These are phyloP conservation scores for Aspergillus cejpii DNA, from an alignment of 2,329 filamentous ascomycete genomes.

Conservation along the genomic window DNA sequence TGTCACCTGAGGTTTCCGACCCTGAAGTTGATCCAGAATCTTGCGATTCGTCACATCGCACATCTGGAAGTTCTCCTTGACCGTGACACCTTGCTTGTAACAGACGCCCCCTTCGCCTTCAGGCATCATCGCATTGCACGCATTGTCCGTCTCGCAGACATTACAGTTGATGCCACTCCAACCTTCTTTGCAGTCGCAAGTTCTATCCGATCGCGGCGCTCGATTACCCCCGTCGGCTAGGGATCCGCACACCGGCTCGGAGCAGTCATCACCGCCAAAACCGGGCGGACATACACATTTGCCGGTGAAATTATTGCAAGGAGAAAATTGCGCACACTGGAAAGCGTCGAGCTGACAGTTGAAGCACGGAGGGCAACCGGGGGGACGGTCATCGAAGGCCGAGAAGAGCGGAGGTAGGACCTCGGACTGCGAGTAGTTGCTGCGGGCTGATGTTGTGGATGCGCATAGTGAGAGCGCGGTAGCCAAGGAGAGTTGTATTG, in stretches of 20 bases:
- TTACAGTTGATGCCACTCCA: constrained; percentile 99
- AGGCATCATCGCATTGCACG: constrained; percentile 83
- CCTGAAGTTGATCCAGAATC: constrained; percentile 78
- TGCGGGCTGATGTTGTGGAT: constrained; percentile 19
- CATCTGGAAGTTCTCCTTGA: constrained; percentile 95
- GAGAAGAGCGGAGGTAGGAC: constrained; percentile 61
- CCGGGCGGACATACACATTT: constrained; percentile 89
- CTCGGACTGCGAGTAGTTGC: constrained; percentile 56
- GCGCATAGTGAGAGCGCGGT: constrained; percentile 22
- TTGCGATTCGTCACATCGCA: constrained; percentile 96
- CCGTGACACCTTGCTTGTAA: constrained; percentile 81
- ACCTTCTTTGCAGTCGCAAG: constrained; percentile 82
- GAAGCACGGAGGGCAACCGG: constrained; percentile 59
- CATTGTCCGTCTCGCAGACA: constrained; percentile 75
- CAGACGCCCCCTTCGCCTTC: constrained; percentile 76
- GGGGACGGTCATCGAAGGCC: constrained; percentile 64
- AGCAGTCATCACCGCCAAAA: constrained; percentile 90
- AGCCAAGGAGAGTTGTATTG: constrained; percentile 21
- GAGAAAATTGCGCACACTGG: constrained; percentile 81
- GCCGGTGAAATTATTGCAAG: constrained; percentile 82
- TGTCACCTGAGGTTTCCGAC: constrained; percentile 83
- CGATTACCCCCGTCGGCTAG: constrained; percentile 74
- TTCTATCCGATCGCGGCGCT: constrained; percentile 61
- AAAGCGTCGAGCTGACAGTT: constrained; percentile 95
- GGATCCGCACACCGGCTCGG: constrained; percentile 85